A percentile compares a stretch with the other conserved stretches of the same genome.
Evolutionary conservation across 2,329 filamentous ascomycete species (phyloP).

Genomic region (Drechslera avenae): DNA sequence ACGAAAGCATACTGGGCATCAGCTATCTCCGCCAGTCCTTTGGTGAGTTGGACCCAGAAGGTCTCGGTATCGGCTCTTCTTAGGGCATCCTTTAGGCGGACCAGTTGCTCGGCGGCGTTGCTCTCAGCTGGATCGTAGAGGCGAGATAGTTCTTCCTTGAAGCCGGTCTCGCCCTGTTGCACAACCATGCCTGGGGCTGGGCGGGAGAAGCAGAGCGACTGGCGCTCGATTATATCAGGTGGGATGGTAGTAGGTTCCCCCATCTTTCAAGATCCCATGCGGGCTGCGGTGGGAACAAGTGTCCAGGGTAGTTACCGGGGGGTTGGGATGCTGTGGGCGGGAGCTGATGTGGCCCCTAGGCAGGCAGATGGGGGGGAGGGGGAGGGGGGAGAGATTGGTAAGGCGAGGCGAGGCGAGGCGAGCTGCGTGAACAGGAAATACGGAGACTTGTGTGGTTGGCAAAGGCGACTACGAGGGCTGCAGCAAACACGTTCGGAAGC

Average conservation of each 20-base stretch:
- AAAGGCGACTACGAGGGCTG: constrained; percentile 19
- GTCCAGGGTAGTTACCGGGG: constrained; percentile 21
- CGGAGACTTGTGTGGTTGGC: constrained; percentile 22
- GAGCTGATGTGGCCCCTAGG: constrained; percentile 5
- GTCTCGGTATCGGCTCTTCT: constrained; percentile 59
- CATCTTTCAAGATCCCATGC: constrained; percentile 39
- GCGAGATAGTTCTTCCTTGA: constrained; percentile 46
- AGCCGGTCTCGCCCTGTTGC: constrained; percentile 52
- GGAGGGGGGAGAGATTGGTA: constrained; percentile 15
- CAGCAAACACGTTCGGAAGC: constrained; percentile 25
- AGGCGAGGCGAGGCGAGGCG: constrained; percentile 13
- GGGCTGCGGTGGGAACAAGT: constrained; percentile 16
- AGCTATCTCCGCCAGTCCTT: constrained; percentile 66
- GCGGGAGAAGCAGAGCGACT: constrained; percentile 51
- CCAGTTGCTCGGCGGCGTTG: constrained; percentile 64
- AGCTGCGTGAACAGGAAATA: constrained; percentile 8
- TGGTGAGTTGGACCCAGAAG: constrained; percentile 69
- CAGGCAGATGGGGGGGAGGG: no score
- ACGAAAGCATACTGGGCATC: constrained; percentile 72
- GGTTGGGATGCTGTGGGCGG: constrained; percentile 18
- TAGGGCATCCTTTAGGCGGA: constrained; percentile 63
- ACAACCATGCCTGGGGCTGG: constrained; percentile 50
- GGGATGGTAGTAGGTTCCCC: constrained; percentile 38
- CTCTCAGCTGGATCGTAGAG: constrained; percentile 57
- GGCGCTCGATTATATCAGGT: constrained; percentile 50